phyloP scores from a whole-genome alignment of 441 rosid genomes.

The Eutrema salsugineum region DNA sequence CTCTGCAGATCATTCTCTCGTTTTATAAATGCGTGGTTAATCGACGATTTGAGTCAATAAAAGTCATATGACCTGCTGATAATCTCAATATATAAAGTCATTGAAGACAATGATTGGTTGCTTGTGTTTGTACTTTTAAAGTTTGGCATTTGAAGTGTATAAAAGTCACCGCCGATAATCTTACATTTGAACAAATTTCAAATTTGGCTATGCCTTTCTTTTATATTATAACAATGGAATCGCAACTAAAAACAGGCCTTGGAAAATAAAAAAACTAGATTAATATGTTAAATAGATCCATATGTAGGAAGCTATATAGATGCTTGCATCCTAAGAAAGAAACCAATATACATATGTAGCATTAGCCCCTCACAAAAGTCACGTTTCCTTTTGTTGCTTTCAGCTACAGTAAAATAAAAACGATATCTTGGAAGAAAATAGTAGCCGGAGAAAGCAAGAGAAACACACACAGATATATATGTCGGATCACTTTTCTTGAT shows the following conservation, averaged over 20 bases:
- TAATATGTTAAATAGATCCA: neutral
- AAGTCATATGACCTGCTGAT: neutral
- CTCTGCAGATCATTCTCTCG: neutral
- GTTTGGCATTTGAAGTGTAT: too few relatives aligned
- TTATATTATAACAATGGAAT: neutral
- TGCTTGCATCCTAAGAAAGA: constrained; percentile 29
- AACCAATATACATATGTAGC: constrained; percentile 1
- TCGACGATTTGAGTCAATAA: neutral
- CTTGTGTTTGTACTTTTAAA: neutral
- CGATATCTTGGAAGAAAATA: constrained; percentile 4
- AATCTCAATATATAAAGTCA: neutral
- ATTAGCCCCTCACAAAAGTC: neutral
- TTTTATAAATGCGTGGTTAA: neutral
- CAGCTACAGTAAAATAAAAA: constrained; percentile 10
- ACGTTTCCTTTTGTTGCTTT: constrained; percentile 21
- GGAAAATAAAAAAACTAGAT: neutral
- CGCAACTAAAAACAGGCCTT: neutral
- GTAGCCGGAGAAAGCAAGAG: constrained; percentile 13
- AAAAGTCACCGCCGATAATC: neutral
- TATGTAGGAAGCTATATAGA: neutral
- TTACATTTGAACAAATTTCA: neutral
- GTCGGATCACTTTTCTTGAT: constrained; percentile 28
- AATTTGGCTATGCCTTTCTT: neutral
- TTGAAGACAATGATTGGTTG: neutral
- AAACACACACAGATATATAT: constrained; percentile 18